phyloP scores from a whole-genome alignment of 2,329 filamentous ascomycete species.

The Fusarium penzigii region DNA sequence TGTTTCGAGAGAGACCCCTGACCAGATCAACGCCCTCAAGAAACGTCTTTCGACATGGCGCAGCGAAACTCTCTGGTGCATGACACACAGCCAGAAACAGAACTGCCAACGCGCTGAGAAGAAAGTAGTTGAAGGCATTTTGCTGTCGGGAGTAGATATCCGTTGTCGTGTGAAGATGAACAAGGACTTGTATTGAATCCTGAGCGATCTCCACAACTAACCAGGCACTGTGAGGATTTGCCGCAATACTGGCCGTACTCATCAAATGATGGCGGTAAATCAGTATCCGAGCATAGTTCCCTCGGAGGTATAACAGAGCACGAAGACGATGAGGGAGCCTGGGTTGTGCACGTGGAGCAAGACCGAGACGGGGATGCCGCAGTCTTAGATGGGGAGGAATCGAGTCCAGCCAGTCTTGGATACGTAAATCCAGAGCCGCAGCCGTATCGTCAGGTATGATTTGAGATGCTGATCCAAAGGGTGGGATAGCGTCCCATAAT shows the following conservation, averaged over 20 bases:
- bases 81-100: constrained; percentile 43
- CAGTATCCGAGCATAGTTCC: constrained; percentile 46
- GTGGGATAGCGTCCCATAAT: constrained; percentile 46
- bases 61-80: constrained; percentile 43
- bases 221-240: constrained; percentile 37
- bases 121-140: constrained; percentile 31
- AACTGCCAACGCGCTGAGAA: constrained; percentile 32
- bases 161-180: constrained; percentile 28
- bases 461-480: constrained; percentile 36
- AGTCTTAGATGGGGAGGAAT: constrained; percentile 44
- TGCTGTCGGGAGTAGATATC: constrained; percentile 33
- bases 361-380: constrained; percentile 39
- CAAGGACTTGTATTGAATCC: constrained; percentile 30
- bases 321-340: constrained; percentile 42
- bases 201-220: constrained; percentile 38
- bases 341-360: constrained; percentile 32
- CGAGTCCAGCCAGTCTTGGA: constrained; percentile 47
- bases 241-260: constrained; percentile 37
- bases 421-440: constrained; percentile 41
- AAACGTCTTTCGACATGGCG: constrained; percentile 35
- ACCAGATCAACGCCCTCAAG: constrained; percentile 35
- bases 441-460: constrained; percentile 41
- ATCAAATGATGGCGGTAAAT: constrained; percentile 46
- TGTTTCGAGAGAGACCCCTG: constrained; percentile 34
- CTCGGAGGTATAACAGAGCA: constrained; percentile 45